Conservation (phyloP, 305 asterid species). For the Fraxinus baroniana region DNA sequence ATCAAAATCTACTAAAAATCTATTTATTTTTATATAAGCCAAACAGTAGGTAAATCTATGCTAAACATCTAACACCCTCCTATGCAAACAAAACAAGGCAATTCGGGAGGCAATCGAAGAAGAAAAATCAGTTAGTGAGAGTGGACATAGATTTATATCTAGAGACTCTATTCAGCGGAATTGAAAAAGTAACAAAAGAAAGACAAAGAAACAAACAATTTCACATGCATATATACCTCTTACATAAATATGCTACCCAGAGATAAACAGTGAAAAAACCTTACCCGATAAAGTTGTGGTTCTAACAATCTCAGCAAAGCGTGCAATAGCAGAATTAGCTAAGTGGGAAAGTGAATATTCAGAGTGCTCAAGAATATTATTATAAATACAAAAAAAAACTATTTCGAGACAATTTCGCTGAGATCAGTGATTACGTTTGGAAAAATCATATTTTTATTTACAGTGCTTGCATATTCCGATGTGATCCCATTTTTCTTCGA, state of each 20-base stretch:
- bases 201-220: background rate
- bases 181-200: background rate
- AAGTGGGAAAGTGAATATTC: background rate
- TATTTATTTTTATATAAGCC: background rate
- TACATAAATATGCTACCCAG: background rate
- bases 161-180: background rate
- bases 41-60: background rate
- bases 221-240: background rate
- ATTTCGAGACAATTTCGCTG: background rate
- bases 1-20: background rate
- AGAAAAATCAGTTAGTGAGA: background rate
- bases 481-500: background rate
- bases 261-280: background rate
- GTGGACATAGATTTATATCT: background rate
- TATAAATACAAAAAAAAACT: background rate
- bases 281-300: background rate
- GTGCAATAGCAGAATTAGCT: background rate
- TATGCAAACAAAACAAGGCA: background rate
- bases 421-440: slow-evolving; percentile 1
- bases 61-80: background rate
- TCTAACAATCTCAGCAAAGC: background rate
- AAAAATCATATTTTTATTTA: background rate
- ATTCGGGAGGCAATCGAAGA: background rate
- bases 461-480: background rate
- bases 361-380: background rate